Percentiles rank a stretch among this genome's conserved stretches.
phyloP scores from a whole-genome alignment of 441 rosid species.

The Capsella rubella region DNA sequence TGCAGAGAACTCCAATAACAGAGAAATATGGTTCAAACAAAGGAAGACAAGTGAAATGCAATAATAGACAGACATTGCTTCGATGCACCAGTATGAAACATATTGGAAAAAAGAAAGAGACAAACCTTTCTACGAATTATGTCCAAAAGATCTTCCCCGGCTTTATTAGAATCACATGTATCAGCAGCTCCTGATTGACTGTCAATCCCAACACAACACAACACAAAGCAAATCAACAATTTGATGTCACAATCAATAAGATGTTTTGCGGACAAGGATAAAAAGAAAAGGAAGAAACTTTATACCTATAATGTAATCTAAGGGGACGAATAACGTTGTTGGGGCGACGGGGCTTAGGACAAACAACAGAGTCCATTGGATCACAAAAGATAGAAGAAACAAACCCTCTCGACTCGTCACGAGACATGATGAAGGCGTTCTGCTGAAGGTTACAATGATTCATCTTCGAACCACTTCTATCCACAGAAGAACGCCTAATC shows the following conservation, averaged over 20 bases:
- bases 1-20: neutral
- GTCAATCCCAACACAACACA: neutral
- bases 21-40: neutral
- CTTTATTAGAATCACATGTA: conserved; percentile 44
- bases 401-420: conserved; percentile 23
- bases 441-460: conserved; percentile 44
- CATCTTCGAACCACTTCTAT: conserved; percentile 36
- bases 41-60: neutral
- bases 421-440: conserved; percentile 38
- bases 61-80: neutral
- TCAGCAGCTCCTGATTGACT: conserved; percentile 47
- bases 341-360: conserved; percentile 55
- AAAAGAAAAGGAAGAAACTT: conserved; percentile 3
- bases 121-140: conserved; percentile 48
- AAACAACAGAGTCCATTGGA: conserved; percentile 35
- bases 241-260: neutral
- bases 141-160: conserved; percentile 49
- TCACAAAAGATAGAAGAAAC: conserved; percentile 34
- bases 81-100: neutral
- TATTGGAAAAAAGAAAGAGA: neutral
- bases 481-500: conserved; percentile 38
- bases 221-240: neutral
- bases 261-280: neutral
- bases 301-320: conserved; percentile 45
- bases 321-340: conserved; percentile 27